These are phyloP conservation scores for Penicillium robsamsonii DNA, from an alignment of 495 filamentous ascomycete genomes.

Conservation along the genomic window DNA sequence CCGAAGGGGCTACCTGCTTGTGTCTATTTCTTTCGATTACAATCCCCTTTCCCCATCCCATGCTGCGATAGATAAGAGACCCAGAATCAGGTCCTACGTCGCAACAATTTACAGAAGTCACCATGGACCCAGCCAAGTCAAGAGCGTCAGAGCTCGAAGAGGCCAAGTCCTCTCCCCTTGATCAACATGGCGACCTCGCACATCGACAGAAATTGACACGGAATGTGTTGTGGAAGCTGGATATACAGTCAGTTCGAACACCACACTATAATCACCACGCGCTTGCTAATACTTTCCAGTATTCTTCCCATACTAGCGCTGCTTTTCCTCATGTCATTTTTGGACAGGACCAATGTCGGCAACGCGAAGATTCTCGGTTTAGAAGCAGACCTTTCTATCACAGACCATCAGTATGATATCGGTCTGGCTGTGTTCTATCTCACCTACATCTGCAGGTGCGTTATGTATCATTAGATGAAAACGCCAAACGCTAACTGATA, in stretches of 20 bases:
- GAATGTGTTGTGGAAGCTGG: constrained; percentile 51
- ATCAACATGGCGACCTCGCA: constrained; percentile 16
- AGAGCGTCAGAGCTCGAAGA: constrained; percentile 19
- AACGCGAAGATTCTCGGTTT: constrained; percentile 64
- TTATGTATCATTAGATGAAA: not conserved
- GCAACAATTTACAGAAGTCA: not conserved
- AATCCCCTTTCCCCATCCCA: not conserved
- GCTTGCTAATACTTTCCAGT: constrained; percentile 22
- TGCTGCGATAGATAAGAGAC: not conserved
- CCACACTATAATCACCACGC: too few relatives aligned
- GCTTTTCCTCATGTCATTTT: constrained; percentile 51
- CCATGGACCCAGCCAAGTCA: constrained; percentile 23
- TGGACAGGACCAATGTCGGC: constrained; percentile 60
- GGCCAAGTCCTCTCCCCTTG: constrained; percentile 12
- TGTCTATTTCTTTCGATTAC: not conserved
- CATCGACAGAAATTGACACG: constrained; percentile 31
- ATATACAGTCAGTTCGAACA: constrained; percentile 44
- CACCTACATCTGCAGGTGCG: constrained; percentile 55
- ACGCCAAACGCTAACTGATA: not conserved
- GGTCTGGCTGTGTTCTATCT: constrained; percentile 59
- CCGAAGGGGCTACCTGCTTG: constrained; percentile 7
- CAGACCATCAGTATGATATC: constrained; percentile 66
- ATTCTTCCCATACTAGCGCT: constrained; percentile 62
- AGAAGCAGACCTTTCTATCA: constrained; percentile 51
- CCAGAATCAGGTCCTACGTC: not conserved